Conservation (phyloP, 768 basidiomycete genomes). For the Lactarius quietus region DNA sequence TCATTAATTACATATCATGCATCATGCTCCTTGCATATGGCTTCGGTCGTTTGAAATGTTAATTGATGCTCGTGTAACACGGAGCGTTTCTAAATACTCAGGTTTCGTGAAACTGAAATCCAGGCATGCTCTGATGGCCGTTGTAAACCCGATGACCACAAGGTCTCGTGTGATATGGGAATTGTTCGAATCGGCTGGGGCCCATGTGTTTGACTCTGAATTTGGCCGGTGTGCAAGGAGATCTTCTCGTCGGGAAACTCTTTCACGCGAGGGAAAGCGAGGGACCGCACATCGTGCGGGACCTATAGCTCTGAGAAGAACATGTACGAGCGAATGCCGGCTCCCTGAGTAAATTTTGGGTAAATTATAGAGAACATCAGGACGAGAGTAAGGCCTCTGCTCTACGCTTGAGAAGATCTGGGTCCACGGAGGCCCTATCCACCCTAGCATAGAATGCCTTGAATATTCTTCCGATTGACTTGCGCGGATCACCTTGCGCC, state of each 20-base stretch:
- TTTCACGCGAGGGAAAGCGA: background rate
- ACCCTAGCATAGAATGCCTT: constrained; percentile 61
- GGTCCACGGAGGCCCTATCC: constrained; percentile 56
- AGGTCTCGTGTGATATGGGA: constrained; percentile 1
- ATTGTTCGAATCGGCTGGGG: background rate
- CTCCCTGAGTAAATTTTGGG: background rate
- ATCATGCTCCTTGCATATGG: background rate
- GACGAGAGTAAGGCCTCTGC: constrained; percentile 39
- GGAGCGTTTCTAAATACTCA: background rate
- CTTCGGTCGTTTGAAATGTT: background rate
- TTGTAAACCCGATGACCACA: constrained; percentile 10
- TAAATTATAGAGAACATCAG: background rate
- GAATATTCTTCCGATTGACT: constrained; percentile 47
- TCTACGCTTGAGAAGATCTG: constrained; percentile 52
- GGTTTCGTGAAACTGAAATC: constrained; percentile 1
- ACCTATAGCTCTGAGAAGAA: background rate
- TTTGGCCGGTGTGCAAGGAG: background rate
- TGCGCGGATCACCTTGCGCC: constrained; percentile 34
- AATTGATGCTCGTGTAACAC: constrained; percentile 1
- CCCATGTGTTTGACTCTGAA: background rate
- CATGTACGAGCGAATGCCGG: background rate
- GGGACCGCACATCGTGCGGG: background rate
- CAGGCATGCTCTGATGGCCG: constrained; percentile 2
- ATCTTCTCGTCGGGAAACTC: background rate
- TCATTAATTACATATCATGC: background rate